Percentiles rank a stretch among this genome's conserved stretches.
These are phyloP conservation scores for Cephalotrichum gorgonifer DNA, from an alignment of 2,329 filamentous ascomycete genomes.

Conservation along the genomic window DNA sequence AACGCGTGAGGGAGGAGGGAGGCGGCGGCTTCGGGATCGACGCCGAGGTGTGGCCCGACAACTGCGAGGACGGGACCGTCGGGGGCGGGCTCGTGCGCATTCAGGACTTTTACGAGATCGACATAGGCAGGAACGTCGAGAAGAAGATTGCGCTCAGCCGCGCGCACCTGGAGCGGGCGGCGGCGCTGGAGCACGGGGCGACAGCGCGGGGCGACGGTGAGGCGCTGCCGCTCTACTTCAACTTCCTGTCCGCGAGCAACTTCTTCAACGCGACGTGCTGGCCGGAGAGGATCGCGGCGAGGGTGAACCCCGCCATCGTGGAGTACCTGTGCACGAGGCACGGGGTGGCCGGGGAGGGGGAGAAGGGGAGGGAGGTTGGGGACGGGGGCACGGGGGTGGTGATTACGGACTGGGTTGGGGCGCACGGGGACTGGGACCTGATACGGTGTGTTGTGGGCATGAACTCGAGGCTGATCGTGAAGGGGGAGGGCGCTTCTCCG, in stretches of 20 bases:
- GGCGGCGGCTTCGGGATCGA: conserved; percentile 48
- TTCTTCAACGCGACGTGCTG: conserved; percentile 90
- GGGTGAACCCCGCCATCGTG: conserved; percentile 68
- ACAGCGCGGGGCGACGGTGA: neutral
- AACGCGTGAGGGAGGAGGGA: conserved; percentile 33
- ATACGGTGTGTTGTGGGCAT: conserved; percentile 80
- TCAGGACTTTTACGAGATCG: conserved; percentile 90
- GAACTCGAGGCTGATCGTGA: conserved; percentile 60
- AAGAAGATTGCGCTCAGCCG: conserved; percentile 68
- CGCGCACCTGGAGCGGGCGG: conserved; percentile 67
- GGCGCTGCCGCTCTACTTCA: conserved; percentile 57
- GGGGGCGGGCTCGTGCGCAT: conserved; percentile 68
- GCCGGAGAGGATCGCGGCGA: conserved; percentile 84
- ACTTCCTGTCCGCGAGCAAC: conserved; percentile 85
- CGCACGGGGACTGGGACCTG: conserved; percentile 81
- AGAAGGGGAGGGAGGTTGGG: conserved; percentile 41
- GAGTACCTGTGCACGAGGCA: conserved; percentile 52
- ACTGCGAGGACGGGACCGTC: conserved; percentile 64
- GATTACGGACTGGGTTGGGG: conserved; percentile 88
- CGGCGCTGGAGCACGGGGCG: conserved; percentile 26
- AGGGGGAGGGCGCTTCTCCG: conserved; percentile 10
- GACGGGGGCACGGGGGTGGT: conserved; percentile 79
- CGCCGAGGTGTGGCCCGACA: conserved; percentile 70
- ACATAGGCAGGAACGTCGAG: conserved; percentile 62
- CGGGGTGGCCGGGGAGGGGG: conserved; percentile 38